Evolutionary conservation across 495 filamentous ascomycete species (phyloP).

Genomic region (Penicillium salamii): DNA sequence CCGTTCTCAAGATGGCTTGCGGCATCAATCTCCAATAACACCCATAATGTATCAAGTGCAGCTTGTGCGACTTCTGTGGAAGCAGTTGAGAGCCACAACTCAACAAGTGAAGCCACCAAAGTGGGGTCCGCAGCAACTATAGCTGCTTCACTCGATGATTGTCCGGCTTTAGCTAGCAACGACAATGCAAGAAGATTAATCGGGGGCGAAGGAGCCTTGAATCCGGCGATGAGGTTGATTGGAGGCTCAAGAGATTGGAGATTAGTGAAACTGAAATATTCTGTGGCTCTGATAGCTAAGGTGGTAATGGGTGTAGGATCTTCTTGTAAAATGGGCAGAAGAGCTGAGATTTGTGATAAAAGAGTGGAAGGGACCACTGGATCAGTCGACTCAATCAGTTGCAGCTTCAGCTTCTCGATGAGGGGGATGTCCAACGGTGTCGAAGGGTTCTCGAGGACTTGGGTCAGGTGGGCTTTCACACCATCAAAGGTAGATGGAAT

Average conservation of each 20-base stretch:
- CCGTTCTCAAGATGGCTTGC: constrained; percentile 39
- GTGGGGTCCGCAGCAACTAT: constrained; percentile 64
- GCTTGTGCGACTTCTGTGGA: constrained; percentile 72
- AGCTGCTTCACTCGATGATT: constrained; percentile 57
- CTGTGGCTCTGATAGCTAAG: constrained; percentile 37
- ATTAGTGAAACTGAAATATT: constrained; percentile 41
- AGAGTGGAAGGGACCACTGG: constrained; percentile 37
- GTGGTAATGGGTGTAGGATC: constrained; percentile 49
- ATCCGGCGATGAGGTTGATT: constrained; percentile 47
- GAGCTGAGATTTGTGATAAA: constrained; percentile 43
- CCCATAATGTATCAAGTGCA: constrained; percentile 62
- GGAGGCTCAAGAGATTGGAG: constrained; percentile 45
- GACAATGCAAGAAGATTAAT: constrained; percentile 70
- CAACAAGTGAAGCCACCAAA: constrained; percentile 59
- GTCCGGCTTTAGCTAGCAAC: constrained; percentile 69
- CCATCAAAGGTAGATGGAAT: constrained; percentile 39
- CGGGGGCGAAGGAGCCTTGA: constrained; percentile 58
- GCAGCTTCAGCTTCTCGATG: constrained; percentile 41
- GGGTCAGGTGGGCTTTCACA: constrained; percentile 34
- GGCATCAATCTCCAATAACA: constrained; percentile 67
- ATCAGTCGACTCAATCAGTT: constrained; percentile 38
- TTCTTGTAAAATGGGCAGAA: constrained; percentile 48
- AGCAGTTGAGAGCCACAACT: constrained; percentile 68
- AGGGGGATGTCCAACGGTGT: constrained; percentile 32
- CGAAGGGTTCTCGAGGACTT: constrained; percentile 36